phyloP scores from a whole-genome alignment of 345 rosid genomes.

The Lumnitzera littorea region DNA sequence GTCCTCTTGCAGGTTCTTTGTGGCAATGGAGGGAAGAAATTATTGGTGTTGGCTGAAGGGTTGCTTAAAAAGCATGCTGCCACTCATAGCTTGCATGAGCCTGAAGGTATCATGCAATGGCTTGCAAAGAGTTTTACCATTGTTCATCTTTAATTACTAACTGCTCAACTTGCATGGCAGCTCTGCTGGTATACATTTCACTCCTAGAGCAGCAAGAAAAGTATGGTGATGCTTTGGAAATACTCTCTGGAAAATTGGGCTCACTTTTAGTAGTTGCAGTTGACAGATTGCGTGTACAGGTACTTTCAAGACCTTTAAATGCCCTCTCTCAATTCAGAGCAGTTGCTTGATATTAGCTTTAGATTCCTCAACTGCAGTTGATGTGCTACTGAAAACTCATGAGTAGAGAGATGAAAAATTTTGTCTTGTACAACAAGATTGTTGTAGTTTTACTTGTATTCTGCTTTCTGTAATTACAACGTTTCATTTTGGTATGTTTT shows the following conservation, averaged over 20 bases:
- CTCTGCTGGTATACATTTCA: constrained; percentile 85
- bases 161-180: constrained; percentile 34
- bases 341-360: background rate
- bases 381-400: background rate
- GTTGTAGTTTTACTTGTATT: too few relatives aligned
- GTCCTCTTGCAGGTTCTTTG: constrained; percentile 56
- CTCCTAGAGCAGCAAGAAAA: constrained; percentile 86
- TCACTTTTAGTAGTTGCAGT: constrained; percentile 84
- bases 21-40: constrained; percentile 80
- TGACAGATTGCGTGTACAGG: constrained; percentile 87
- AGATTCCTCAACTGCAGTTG: background rate
- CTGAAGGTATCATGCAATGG: constrained; percentile 51
- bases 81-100: constrained; percentile 93
- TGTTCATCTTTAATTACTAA: constrained; percentile 5
- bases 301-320: constrained; percentile 30
- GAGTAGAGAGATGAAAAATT: too few relatives aligned
- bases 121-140: background rate
- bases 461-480: too few relatives aligned
- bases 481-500: too few relatives aligned
- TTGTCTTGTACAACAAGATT: too few relatives aligned
- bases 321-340: background rate
- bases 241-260: constrained; percentile 78
- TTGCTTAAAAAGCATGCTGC: constrained; percentile 86
- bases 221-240: constrained; percentile 70
- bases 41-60: constrained; percentile 81